Evolutionary conservation across 2,329 filamentous ascomycete species (phyloP).

Genomic region (Lasiodiplodia sp.): DNA sequence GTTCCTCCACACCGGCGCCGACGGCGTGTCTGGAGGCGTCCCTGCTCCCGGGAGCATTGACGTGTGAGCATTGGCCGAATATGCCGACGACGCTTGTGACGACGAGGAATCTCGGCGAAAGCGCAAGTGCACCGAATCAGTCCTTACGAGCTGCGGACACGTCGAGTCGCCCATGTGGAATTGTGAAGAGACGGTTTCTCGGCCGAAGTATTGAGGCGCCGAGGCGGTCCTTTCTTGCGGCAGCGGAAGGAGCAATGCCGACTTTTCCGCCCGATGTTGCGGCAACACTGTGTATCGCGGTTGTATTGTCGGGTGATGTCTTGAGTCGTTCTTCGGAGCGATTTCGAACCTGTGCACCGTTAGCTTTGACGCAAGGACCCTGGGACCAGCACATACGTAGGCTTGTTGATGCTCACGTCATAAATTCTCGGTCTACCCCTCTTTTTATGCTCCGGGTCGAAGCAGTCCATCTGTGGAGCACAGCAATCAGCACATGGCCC

Average conservation of each 20-base stretch:
- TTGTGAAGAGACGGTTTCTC: background rate
- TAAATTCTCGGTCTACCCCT: slow-evolving; percentile 18
- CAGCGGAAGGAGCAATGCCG: background rate
- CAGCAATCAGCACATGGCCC: background rate
- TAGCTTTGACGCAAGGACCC: background rate
- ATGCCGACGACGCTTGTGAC: background rate
- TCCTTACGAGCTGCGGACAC: background rate
- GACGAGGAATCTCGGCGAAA: slow-evolving; percentile 4
- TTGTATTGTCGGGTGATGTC: background rate
- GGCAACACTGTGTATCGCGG: background rate
- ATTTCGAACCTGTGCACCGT: slow-evolving; percentile 9
- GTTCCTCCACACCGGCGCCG: background rate
- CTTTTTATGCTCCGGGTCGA: slow-evolving; percentile 24
- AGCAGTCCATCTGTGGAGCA: slow-evolving; percentile 7
- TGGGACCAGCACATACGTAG: background rate
- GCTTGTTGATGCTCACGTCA: slow-evolving; percentile 11
- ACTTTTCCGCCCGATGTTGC: background rate
- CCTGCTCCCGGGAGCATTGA: slow-evolving; percentile 19
- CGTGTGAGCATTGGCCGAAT: background rate
- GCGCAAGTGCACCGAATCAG: background rate
- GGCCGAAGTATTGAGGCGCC: background rate
- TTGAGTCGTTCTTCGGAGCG: background rate
- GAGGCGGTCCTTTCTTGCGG: background rate
- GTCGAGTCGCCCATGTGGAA: background rate
- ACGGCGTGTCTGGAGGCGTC: slow-evolving; percentile 11